A percentile compares a stretch with the other conserved stretches of the same genome.
phyloP scores from a whole-genome alignment of 257 asterid species.

The Solanum pennellii region DNA sequence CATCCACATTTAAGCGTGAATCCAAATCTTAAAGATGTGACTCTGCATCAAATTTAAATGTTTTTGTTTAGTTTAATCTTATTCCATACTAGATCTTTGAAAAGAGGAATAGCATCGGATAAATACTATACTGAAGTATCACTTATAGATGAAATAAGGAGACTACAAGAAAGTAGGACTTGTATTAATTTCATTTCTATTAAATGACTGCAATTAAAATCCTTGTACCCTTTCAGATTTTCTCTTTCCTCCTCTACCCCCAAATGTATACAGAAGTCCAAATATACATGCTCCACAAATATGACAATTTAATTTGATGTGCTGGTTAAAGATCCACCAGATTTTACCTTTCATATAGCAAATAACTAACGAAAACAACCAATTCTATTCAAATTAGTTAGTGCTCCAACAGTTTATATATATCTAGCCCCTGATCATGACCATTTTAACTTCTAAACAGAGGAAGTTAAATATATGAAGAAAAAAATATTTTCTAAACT shows the following conservation, averaged over 20 bases:
- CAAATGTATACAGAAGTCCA: background rate
- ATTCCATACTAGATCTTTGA: background rate
- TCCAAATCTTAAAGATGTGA: background rate
- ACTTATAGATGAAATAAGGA: background rate
- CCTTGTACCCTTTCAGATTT: background rate
- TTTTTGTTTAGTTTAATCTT: background rate
- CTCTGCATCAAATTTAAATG: background rate
- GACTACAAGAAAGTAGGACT: background rate
- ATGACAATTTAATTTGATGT: background rate
- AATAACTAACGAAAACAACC: background rate
- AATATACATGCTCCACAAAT: background rate
- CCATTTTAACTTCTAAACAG: background rate
- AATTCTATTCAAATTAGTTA: background rate
- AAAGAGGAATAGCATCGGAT: background rate
- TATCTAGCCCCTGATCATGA: background rate
- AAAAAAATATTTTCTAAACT: background rate
- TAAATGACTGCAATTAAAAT: background rate
- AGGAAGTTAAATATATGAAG: background rate
- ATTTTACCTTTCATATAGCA: background rate
- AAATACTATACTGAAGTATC: background rate
- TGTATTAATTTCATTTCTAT: background rate
- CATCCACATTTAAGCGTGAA: background rate
- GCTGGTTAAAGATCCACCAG: background rate
- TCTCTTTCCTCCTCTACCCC: background rate
- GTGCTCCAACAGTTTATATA: background rate